Percentiles rank a stretch among this genome's conserved stretches.
Evolutionary conservation across 1,139 yeast genomes (phyloP).

Genomic region (Magnusiomyces tetraspermus): DNA sequence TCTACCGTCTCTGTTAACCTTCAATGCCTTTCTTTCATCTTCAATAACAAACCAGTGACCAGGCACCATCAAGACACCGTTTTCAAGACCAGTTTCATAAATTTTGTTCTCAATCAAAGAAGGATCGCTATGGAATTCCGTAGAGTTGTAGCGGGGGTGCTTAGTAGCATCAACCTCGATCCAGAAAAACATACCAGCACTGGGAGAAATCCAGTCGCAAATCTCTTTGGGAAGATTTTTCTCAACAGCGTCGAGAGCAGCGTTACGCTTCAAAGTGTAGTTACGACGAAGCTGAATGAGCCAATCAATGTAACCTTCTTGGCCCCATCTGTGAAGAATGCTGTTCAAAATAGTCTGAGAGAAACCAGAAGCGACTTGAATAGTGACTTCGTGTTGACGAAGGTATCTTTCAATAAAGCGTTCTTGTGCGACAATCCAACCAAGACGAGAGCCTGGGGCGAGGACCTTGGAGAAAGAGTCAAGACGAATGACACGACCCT

Average conservation of each 20-base stretch:
- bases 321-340: constrained; percentile 61
- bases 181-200: constrained; percentile 93
- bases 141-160: constrained; percentile 56
- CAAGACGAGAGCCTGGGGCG: constrained; percentile 87
- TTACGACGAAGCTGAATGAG: constrained; percentile 73
- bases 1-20: constrained; percentile 28
- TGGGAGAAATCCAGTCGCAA: constrained; percentile 45
- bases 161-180: constrained; percentile 63
- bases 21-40: constrained; percentile 41
- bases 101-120: constrained; percentile 52
- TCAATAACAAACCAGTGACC: constrained; percentile 77
- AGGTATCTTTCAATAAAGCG: constrained; percentile 55
- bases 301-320: constrained; percentile 76
- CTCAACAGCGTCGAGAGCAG: constrained; percentile 58
- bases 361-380: constrained; percentile 78
- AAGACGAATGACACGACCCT: constrained; percentile 83
- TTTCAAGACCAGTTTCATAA: constrained; percentile 53
- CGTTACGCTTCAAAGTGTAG: constrained; percentile 71
- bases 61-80: constrained; percentile 71
- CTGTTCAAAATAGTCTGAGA: constrained; percentile 62
- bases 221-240: constrained; percentile 52
- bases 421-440: constrained; percentile 81
- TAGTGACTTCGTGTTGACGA: constrained; percentile 71
- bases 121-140: constrained; percentile 45
- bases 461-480: constrained; percentile 88